phyloP scores from a whole-genome alignment of 768 basidiomycete species.

The Podaxis sp. region DNA sequence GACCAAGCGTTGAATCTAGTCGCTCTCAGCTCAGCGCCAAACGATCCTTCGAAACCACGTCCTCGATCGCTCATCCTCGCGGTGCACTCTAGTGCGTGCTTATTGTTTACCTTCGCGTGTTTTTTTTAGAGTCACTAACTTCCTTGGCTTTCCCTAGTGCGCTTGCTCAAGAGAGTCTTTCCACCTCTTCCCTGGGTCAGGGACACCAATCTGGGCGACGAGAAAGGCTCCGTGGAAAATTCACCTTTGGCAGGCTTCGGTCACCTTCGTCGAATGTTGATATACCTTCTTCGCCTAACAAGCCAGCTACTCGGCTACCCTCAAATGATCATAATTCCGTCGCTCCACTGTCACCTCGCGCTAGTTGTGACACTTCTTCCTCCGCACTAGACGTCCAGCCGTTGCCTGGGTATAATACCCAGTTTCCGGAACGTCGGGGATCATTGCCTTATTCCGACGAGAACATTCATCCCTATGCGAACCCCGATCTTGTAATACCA shows the following conservation, averaged over 20 bases:
- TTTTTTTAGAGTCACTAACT: conserved; percentile 4
- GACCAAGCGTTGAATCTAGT: conserved; percentile 67
- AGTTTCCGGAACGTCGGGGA: conserved; percentile 17
- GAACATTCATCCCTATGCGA: conserved; percentile 73
- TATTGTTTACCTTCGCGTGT: conserved; percentile 11
- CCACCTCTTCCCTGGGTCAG: conserved; percentile 52
- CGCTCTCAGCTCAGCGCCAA: conserved; percentile 52
- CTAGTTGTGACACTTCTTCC: conserved; percentile 11
- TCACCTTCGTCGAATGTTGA: conserved; percentile 32
- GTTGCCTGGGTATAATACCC: conserved; percentile 13
- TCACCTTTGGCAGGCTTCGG: conserved; percentile 41
- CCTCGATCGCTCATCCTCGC: conserved; percentile 49
- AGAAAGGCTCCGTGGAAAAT: conserved; percentile 40
- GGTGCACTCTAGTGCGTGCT: conserved; percentile 60
- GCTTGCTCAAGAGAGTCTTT: conserved; percentile 60
- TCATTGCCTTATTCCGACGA: conserved; percentile 33
- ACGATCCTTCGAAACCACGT: conserved; percentile 58
- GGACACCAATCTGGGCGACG: conserved; percentile 28
- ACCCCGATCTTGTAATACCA: conserved; percentile 62
- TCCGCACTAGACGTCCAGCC: conserved; percentile 11
- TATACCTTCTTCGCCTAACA: conserved; percentile 29
- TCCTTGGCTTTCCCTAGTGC: conserved; percentile 36
- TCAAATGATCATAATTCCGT: conserved; percentile 23
- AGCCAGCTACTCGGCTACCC: conserved; percentile 29
- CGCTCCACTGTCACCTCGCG: conserved; percentile 21